A percentile compares a stretch with the other conserved stretches of the same genome.
Conservation (phyloP, 1,139 yeast species). For the Pichia sp. region DNA sequence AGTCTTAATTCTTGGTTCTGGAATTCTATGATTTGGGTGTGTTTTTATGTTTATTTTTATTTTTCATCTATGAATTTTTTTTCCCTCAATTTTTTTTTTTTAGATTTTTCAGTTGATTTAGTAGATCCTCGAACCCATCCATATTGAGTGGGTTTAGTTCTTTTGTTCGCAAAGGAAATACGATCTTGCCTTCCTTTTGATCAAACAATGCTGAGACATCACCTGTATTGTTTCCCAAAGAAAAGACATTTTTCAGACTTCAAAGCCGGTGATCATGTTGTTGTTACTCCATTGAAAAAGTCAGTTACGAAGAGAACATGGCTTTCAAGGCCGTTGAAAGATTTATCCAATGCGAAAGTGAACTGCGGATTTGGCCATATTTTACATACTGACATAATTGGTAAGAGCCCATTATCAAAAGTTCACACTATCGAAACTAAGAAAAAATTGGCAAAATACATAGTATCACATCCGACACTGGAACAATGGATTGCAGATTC, state of each 20-base stretch:
- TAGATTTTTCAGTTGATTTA: no score
- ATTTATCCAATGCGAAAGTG: constrained; percentile 13
- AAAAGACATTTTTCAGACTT: constrained; percentile 10
- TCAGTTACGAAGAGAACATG: constrained; percentile 20
- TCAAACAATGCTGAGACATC: not conserved
- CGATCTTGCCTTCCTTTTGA: not conserved
- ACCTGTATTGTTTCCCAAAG: not conserved
- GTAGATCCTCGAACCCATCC: no score
- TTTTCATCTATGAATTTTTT: no score
- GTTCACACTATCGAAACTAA: constrained; percentile 17
- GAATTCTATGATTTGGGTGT: no score
- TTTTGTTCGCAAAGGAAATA: no score
- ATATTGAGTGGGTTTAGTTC: no score
- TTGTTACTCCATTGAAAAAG: constrained; percentile 22
- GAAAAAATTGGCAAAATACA: constrained; percentile 18
- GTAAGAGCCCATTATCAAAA: constrained; percentile 18
- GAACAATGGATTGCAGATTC: constrained; percentile 35
- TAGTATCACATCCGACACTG: constrained; percentile 31
- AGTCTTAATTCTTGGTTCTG: no score
- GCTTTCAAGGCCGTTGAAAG: constrained; percentile 24
- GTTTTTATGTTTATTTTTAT: no score
- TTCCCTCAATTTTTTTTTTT: no score
- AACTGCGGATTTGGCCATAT: constrained; percentile 27
- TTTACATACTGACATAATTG: constrained; percentile 30
- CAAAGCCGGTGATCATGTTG: constrained; percentile 23